These are phyloP conservation scores for Allantophomopsis cytisporea DNA, from an alignment of 2,329 filamentous ascomycete species.

Conservation along the genomic window DNA sequence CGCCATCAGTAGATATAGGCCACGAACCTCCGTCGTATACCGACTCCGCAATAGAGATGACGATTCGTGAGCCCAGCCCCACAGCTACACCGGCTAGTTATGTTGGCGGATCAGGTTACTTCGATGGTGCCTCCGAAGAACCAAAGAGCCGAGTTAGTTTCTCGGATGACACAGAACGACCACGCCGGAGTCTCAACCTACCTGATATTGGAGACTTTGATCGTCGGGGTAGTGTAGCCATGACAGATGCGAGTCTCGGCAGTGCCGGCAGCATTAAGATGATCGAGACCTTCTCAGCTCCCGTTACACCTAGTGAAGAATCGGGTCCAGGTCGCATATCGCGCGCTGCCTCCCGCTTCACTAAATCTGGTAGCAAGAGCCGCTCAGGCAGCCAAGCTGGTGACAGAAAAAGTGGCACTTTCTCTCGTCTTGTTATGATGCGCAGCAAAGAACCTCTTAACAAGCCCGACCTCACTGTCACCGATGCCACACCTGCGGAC, in stretches of 20 bases:
- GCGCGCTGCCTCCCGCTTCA: constrained; percentile 41
- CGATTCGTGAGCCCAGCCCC: constrained; percentile 4
- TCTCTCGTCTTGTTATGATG: constrained; percentile 27
- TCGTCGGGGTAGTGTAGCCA: constrained; percentile 33
- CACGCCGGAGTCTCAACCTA: constrained; percentile 31
- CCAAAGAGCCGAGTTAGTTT: constrained; percentile 33
- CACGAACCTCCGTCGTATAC: constrained; percentile 46
- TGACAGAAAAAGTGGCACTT: constrained; percentile 43
- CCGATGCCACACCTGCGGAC: not conserved
- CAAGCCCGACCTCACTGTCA: constrained; percentile 1
- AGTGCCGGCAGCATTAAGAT: constrained; percentile 23
- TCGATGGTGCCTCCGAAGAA: constrained; percentile 26
- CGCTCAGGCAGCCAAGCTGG: constrained; percentile 44
- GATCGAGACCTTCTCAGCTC: constrained; percentile 23
- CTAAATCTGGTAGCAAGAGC: constrained; percentile 30
- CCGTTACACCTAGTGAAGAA: constrained; percentile 36
- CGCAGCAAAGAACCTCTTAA: constrained; percentile 16
- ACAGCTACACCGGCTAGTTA: not conserved
- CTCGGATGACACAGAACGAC: constrained; percentile 38
- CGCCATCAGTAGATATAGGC: constrained; percentile 25
- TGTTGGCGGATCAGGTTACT: constrained; percentile 25
- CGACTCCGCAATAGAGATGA: constrained; percentile 20
- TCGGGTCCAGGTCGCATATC: constrained; percentile 38
- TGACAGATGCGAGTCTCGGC: constrained; percentile 26
- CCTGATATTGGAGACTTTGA: constrained; percentile 24